Percentiles rank a stretch among this genome's conserved stretches.
Evolutionary conservation across 2,329 filamentous ascomycete genomes (phyloP).

Genomic region (Trichoderma sp.): DNA sequence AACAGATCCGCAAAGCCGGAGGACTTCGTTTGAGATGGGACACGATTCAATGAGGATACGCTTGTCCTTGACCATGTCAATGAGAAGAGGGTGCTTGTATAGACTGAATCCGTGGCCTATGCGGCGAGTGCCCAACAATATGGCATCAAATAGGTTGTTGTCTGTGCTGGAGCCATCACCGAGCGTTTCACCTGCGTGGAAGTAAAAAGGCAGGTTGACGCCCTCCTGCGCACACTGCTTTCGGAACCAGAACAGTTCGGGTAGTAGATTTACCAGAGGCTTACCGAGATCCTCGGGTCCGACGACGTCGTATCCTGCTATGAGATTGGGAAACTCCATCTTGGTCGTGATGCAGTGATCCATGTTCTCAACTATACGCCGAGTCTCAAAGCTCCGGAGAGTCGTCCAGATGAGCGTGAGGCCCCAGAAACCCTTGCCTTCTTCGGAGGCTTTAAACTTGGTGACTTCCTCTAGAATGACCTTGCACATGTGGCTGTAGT

Average conservation of each 20-base stretch:
- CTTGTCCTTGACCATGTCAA: conserved; percentile 86
- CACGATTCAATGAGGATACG: conserved; percentile 87
- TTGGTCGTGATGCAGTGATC: conserved; percentile 84
- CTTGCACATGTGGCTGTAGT: conserved; percentile 69
- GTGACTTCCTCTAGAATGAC: conserved; percentile 77
- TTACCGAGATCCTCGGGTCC: conserved; percentile 83
- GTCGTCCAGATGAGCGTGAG: conserved; percentile 83
- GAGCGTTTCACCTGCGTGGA: conserved; percentile 88
- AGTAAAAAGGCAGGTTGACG: conserved; percentile 89
- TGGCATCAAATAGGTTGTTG: conserved; percentile 81
- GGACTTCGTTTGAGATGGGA: conserved; percentile 86
- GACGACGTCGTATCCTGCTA: conserved; percentile 87
- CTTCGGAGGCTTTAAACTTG: conserved; percentile 69
- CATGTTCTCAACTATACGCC: conserved; percentile 76
- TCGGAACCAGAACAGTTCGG: conserved; percentile 90
- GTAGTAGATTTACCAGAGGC: conserved; percentile 73
- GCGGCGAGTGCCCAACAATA: conserved; percentile 81
- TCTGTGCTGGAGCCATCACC: conserved; percentile 74
- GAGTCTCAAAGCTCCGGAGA: conserved; percentile 64
- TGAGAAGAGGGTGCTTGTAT: conserved; percentile 86
- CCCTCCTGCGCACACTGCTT: conserved; percentile 77
- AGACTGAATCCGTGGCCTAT: conserved; percentile 89
- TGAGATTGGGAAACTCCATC: conserved; percentile 71
- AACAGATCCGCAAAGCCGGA: conserved; percentile 75
- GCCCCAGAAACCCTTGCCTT: conserved; percentile 80